Base-by-base conservation (phyloP, 768 basidiomycete genomes). In the Podaxis sp. region DNA sequence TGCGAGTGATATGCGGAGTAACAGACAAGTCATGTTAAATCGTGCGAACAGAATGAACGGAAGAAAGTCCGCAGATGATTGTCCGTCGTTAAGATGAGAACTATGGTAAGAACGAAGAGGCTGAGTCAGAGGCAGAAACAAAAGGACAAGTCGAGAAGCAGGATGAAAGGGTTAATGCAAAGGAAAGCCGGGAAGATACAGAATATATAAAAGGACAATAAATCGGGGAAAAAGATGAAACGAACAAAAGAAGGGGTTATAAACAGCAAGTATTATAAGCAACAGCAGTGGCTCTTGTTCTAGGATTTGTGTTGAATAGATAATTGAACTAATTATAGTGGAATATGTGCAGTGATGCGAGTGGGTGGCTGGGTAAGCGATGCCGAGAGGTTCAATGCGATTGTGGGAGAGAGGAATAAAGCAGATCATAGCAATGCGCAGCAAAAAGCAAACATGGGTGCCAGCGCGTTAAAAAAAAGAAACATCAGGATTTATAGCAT, bases 181-280 rank as follows among this genome's bases (percentile, higher is more conserved):
- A 50, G 32, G 28, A 27, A 48, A 48, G 23, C 47, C 3, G 18
- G 16, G 7, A 25, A 53, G 36, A 54, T 47, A 53, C 35, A 48
- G 42, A 28, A 46, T 38, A 40, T 27, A 52, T 27, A 52, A 47
- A 40, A 13, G 37, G 52, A 54, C 53, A 61, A 61, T 61, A 61
- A 61, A 61, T 61, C 44, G 55, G 35, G 46, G 40, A n/a, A 32
- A 48, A 23, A 61, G 59, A 55, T 54, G 59, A 54, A 55, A 50
- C 27, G 59, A 44, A 47, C 42, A 54, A 53, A 52, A 21, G 58
- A 46, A 35, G 58, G n/a, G 28, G 42, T 38, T 38, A 37, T 58
- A 55, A 48, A 48, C 37, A 47, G 37, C 51, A 60, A 32, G 27
- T 25, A 47, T 42, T 18, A 61, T 54, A 61, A 61, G 59, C 52